Evolutionary conservation across 768 basidiomycete species (phyloP), one percentile per base, ranked within the genome.

Genomic region (Trametopsis cervina): DNA sequence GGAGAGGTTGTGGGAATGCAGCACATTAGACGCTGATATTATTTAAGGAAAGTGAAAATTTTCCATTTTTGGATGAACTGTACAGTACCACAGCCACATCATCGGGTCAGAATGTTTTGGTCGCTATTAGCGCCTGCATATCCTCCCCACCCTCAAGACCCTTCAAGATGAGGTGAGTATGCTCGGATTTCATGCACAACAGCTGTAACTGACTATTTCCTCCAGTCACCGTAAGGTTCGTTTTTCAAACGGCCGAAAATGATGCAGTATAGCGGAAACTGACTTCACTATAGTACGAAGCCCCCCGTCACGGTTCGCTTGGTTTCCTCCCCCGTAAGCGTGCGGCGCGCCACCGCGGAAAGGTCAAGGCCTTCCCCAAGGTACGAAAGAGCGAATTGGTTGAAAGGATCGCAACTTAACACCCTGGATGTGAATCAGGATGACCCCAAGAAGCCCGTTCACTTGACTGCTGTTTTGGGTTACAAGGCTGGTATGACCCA

Each of bases 401-500:
- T 24, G 10, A 35, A 36, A 21, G 40, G 17, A 20, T 61, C 27
- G 33, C 0, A 20, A 26, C 29, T 7, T 33, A 38, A 36, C n/a
- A 17, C 38, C n/a, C 40, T 39, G 37, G 20, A 29, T 23, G 39
- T 43, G 12, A 45, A 44, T 21, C 58, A 96, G 95, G 96, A 99
- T 83, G 95, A 99, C 78, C 83, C 93, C 73, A 97, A 93, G 79
- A 96, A 96, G 72, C 92, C 90, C 49, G 92, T 95, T 52, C 96
- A 99, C 74, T 79, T 99, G 72, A 99, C 96, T 62, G 96, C 96
- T 58, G 75, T 87, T 66, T 81, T 99, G 84, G 96, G 95, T 60
- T 99, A 97, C 86, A 99, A 99, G 82, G 96, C 96, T 56, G 96
- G 96, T 61, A 98, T 98, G 95, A 97, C 93, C 71, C 96, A 99